These are phyloP conservation scores for Ceratobasidium sp. DNA, from an alignment of 1,284 basidiomycete species.

Conservation along the genomic window DNA sequence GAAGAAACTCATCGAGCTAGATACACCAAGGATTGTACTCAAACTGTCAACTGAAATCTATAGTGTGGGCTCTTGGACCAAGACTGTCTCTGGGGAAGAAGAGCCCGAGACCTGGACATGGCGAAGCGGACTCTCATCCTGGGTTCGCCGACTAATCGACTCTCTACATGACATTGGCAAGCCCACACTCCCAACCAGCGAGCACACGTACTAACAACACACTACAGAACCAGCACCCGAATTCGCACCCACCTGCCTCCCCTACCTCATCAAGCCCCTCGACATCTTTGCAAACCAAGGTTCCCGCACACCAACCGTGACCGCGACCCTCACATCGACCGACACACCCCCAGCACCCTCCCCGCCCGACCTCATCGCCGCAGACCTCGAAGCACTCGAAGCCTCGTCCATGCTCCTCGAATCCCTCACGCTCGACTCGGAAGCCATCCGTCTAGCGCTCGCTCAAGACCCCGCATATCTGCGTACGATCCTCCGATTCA, in stretches of 20 bases:
- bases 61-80: conserved; percentile 71
- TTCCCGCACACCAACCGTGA: conserved; percentile 59
- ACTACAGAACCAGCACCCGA: conserved; percentile 59
- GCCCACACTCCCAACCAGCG: conserved; percentile 32
- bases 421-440: conserved; percentile 78
- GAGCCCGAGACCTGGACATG: conserved; percentile 71
- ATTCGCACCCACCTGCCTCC: conserved; percentile 71
- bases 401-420: conserved; percentile 80
- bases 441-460: conserved; percentile 75
- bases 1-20: conserved; percentile 71
- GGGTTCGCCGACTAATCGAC: conserved; percentile 78
- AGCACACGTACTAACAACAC: conserved; percentile 51
- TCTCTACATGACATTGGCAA: conserved; percentile 58
- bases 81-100: conserved; percentile 53
- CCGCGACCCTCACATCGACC: conserved; percentile 59
- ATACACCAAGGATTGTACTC: conserved; percentile 74
- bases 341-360: conserved; percentile 54
- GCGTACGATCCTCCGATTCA: conserved; percentile 72
- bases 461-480: conserved; percentile 67
- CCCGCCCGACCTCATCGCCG: conserved; percentile 67
- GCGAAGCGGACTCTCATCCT: conserved; percentile 73
- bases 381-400: conserved; percentile 79
- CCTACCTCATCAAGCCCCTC: conserved; percentile 70
- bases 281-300: conserved; percentile 62
- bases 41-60: conserved; percentile 77